Percentiles rank a stretch among this genome's conserved stretches.
phyloP scores from a whole-genome alignment of 768 basidiomycete species.

The Amanita jacksonii region DNA sequence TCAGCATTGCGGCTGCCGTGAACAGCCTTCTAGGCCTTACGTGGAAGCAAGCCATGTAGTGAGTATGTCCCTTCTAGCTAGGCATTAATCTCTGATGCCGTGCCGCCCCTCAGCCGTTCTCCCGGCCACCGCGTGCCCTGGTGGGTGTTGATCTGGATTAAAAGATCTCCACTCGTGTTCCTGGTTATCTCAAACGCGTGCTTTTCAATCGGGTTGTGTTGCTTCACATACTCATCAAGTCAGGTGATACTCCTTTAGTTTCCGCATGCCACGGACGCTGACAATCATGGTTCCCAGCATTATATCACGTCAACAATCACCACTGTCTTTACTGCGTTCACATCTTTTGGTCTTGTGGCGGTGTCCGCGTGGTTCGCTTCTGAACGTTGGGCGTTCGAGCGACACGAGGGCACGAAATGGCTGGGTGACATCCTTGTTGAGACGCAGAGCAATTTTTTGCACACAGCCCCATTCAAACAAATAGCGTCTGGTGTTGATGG shows the following conservation, averaged over 20 bases:
- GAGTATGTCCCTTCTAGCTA: constrained; percentile 20
- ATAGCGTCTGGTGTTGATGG: background rate
- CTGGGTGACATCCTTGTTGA: constrained; percentile 42
- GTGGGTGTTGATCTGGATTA: constrained; percentile 86
- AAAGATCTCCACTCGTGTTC: constrained; percentile 74
- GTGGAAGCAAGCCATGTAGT: constrained; percentile 83
- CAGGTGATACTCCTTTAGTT: constrained; percentile 35
- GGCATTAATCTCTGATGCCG: background rate
- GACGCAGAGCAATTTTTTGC: constrained; percentile 17
- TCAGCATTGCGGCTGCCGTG: constrained; percentile 69
- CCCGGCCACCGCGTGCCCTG: constrained; percentile 70
- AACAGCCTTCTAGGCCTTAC: constrained; percentile 70
- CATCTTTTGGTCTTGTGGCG: constrained; percentile 49
- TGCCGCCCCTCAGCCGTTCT: constrained; percentile 40
- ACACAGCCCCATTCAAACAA: background rate
- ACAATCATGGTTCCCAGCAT: constrained; percentile 28
- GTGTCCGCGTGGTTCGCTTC: constrained; percentile 56
- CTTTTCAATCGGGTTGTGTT: constrained; percentile 70
- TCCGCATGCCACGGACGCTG: background rate
- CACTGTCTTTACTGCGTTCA: constrained; percentile 67
- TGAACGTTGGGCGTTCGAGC: constrained; percentile 44
- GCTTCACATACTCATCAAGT: constrained; percentile 65
- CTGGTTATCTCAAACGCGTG: constrained; percentile 77
- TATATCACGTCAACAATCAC: constrained; percentile 58
- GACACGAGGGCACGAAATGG: constrained; percentile 50